Percentiles rank a stretch among this genome's conserved stretches.
Evolutionary conservation across 2,329 filamentous ascomycete genomes (phyloP).

Genomic region (Aspergillus sclerotialis): DNA sequence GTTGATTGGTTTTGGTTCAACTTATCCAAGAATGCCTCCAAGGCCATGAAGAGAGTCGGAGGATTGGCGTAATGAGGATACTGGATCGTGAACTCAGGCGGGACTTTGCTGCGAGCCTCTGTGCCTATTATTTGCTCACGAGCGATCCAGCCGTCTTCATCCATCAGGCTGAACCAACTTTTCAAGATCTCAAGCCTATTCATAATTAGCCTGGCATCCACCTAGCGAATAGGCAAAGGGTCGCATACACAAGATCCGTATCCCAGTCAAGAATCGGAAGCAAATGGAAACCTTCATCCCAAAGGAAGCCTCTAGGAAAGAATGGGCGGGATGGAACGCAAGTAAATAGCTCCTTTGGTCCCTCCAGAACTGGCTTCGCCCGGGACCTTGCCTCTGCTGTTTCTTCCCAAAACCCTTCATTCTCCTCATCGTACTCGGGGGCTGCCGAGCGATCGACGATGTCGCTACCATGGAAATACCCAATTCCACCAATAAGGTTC

Average conservation of each 20-base stretch:
- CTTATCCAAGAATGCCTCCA: constrained; percentile 78
- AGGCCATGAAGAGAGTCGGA: constrained; percentile 83
- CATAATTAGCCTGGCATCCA: constrained; percentile 10
- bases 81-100: constrained; percentile 84
- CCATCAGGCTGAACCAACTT: constrained; percentile 95
- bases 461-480: constrained; percentile 87
- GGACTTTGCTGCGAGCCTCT: constrained; percentile 93
- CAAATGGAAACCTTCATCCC: constrained; percentile 97
- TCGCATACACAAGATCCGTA: constrained; percentile 63
- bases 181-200: constrained; percentile 68
- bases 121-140: constrained; percentile 89
- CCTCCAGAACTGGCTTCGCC: constrained; percentile 63
- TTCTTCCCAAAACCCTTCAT: constrained; percentile 93
- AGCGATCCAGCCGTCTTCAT: constrained; percentile 95
- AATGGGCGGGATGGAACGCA: constrained; percentile 89
- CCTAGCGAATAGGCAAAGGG: not conserved
- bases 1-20: constrained; percentile 46
- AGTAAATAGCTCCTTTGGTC: constrained; percentile 82
- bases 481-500: constrained; percentile 87
- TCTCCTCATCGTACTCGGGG: constrained; percentile 89
- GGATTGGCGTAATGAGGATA: constrained; percentile 98
- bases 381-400: constrained; percentile 69
- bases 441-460: constrained; percentile 86
- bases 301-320: constrained; percentile 92
- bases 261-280: constrained; percentile 92